These are phyloP conservation scores for Leucogyrophana mollusca DNA, from an alignment of 768 basidiomycete genomes.

Conservation along the genomic window DNA sequence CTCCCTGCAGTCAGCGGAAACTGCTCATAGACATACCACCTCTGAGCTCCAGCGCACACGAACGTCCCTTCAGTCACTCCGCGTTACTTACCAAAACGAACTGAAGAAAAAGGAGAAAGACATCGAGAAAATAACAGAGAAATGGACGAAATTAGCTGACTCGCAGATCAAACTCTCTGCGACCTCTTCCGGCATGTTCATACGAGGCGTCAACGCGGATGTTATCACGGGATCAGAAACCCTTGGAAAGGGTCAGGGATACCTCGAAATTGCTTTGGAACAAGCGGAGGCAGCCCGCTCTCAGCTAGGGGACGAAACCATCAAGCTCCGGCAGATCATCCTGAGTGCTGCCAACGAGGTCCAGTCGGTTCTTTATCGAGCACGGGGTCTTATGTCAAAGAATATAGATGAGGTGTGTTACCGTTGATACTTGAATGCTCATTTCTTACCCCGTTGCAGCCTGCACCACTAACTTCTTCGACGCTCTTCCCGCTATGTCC, in stretches of 20 bases:
- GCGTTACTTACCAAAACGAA: constrained; percentile 67
- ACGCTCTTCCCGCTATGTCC: constrained; percentile 57
- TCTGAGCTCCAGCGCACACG: constrained; percentile 73
- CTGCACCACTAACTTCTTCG: constrained; percentile 40
- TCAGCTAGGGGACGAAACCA: constrained; percentile 64
- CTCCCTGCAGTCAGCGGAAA: constrained; percentile 56
- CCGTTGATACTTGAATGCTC: constrained; percentile 1
- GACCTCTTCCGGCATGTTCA: constrained; percentile 45
- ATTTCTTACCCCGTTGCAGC: constrained; percentile 31
- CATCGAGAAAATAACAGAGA: constrained; percentile 68
- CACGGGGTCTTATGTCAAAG: constrained; percentile 37
- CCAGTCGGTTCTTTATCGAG: constrained; percentile 51
- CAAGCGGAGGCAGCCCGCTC: constrained; percentile 68
- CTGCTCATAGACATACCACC: constrained; percentile 67
- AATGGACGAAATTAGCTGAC: constrained; percentile 72
- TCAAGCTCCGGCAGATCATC: constrained; percentile 56
- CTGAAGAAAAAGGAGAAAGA: constrained; percentile 83
- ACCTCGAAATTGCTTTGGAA: constrained; percentile 66
- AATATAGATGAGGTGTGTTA: constrained; percentile 47
- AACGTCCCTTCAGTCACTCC: constrained; percentile 62
- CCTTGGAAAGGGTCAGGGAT: constrained; percentile 50
- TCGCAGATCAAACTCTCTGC: constrained; percentile 57
- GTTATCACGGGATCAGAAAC: constrained; percentile 44
- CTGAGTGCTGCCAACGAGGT: constrained; percentile 66
- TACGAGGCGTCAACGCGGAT: constrained; percentile 52